Evolutionary conservation across 2,329 filamentous ascomycete genomes (phyloP).

Genomic region (Seiridium cupressi): DNA sequence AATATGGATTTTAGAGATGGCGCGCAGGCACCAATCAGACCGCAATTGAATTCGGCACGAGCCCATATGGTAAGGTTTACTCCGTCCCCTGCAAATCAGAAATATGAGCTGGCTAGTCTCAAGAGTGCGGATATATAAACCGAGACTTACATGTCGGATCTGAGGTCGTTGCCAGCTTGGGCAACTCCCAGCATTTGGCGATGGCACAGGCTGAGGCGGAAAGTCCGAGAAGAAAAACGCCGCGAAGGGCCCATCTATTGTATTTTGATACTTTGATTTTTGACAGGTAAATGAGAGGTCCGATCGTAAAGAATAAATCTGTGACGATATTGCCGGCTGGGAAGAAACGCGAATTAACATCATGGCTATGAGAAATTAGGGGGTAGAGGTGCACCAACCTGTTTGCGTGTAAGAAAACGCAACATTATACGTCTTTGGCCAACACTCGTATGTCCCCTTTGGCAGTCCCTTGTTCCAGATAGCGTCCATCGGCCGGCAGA

Average conservation of each 20-base stretch:
- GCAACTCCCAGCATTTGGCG: not conserved
- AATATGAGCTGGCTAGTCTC: not conserved
- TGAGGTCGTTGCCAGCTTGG: not conserved
- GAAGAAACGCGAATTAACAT: too few species aligned
- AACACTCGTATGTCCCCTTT: not conserved
- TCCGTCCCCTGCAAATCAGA: not conserved
- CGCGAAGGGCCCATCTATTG: not conserved
- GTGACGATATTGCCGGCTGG: not conserved
- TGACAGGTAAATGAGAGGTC: not conserved
- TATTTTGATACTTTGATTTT: not conserved
- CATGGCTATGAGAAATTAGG: too few species aligned
- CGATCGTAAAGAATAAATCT: not conserved
- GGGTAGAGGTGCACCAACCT: not conserved
- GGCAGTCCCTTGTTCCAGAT: not conserved
- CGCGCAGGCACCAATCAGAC: not conserved
- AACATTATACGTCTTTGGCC: not conserved
- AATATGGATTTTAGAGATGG: not conserved
- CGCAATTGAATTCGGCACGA: not conserved
- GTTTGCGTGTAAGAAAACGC: not conserved
- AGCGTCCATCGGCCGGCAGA: not conserved
- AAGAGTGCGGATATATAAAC: not conserved
- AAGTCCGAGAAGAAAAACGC: not conserved
- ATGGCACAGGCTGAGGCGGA: not conserved
- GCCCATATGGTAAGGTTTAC: not conserved
- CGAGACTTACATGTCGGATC: not conserved